phyloP scores from a whole-genome alignment of 163 green algal species.

The Chlamydomonas reinhardtii region DNA sequence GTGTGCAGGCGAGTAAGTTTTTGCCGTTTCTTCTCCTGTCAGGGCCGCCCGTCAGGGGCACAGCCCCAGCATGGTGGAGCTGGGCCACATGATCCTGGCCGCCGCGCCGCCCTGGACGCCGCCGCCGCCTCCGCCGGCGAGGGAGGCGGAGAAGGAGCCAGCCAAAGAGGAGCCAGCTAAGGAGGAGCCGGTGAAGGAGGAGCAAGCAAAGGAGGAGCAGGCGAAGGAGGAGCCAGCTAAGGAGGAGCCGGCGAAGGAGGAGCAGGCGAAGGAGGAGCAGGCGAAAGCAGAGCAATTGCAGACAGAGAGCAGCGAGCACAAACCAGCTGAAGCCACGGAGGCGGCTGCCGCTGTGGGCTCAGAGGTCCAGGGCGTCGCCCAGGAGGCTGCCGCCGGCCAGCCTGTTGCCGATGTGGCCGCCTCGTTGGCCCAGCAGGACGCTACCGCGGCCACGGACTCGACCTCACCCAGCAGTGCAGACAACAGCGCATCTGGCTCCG shows the following conservation, averaged over 20 bases:
- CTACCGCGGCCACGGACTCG: no score
- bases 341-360: no score
- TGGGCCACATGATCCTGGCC: conserved; percentile 47
- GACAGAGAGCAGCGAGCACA: not conserved
- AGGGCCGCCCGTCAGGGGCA: conserved; percentile 34
- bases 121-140: no score
- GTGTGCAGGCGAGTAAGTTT: no score
- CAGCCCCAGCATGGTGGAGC: conserved; percentile 43
- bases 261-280: not conserved
- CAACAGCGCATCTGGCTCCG: no score
- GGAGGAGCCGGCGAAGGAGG: not conserved
- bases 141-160: not conserved
- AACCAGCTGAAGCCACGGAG: no score
- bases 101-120: not conserved
- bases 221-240: not conserved
- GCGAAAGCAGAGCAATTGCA: not conserved
- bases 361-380: not conserved
- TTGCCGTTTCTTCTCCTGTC: not conserved
- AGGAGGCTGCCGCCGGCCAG: not conserved
- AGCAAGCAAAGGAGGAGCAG: not conserved
- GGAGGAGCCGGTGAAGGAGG: not conserved
- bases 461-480: no score
- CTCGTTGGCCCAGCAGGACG: no score
- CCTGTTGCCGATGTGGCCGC: no score
- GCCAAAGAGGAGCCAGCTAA: not conserved